Evolutionary conservation across 2,329 filamentous ascomycete species (phyloP), one percentile per base, ranked within the genome.

Genomic region (Phaeosphaeria sp.): DNA sequence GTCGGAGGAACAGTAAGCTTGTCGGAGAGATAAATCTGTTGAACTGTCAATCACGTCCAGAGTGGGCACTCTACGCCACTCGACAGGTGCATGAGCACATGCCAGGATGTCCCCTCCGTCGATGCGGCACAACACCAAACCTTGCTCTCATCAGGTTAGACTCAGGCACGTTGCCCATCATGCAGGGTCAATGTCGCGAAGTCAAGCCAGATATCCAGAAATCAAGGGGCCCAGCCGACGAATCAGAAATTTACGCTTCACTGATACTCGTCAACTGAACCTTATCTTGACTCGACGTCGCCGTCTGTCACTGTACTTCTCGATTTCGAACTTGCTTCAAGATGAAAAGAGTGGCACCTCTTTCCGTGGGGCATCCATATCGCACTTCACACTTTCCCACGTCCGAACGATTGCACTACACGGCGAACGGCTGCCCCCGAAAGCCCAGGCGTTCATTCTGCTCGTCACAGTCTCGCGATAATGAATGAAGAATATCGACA

Each of bases 401-500:
- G 15, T 4, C n/a, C 40, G 3, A 18, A 21, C 40, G 11, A 36
- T 13, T 13, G 3, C 15, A 6, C 6, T 13, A 36, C 30, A 6
- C 30, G 6, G 11, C 30, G 6, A 36, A 3, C 30, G 11, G 30
- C 30, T 13, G 30, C n/a, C 30, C 30, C 15, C 15, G 30, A 6
- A 13, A 3, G 30, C 6, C 30, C 11, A 7, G 30, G 30, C 6
- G 11, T 36, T 3, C 6, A 13, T 13, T 36, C 11, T 3, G 30
- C 11, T 13, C 30, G 11, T 13, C 8, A 7, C 30, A 13, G 3
- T 13, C 3, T 7, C 30, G 11, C 15, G 11, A 36, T 13, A 13
- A 71, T 69, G 66, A 59, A 48, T 43, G 17, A 59, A 36, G 68
- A 71, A 45, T 71, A 58, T 30, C 51, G 45, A n/a, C 40, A 57